These are phyloP conservation scores for Gossypium armourianum DNA, from an alignment of 441 rosid genomes.

Conservation along the genomic window DNA sequence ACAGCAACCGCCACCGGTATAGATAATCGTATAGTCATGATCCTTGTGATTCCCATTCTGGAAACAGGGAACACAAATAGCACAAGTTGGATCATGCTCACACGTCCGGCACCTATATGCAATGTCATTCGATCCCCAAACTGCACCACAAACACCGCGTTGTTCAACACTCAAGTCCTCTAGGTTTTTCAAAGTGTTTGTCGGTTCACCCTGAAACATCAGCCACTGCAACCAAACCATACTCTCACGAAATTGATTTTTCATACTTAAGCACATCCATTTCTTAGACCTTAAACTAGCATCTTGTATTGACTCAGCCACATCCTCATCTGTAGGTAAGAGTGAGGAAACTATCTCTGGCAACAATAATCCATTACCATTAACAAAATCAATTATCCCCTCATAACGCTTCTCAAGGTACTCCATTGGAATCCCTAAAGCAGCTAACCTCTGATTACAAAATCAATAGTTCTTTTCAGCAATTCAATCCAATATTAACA, in stretches of 20 bases:
- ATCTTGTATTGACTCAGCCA: constrained; percentile 32
- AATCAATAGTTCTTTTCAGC: constrained; percentile 9
- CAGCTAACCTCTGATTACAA: constrained; percentile 52
- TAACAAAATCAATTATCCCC: constrained; percentile 51
- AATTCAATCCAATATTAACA: neutral
- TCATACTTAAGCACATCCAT: constrained; percentile 25
- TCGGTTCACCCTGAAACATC: constrained; percentile 69
- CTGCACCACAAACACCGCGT: constrained; percentile 92
- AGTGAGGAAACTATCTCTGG: constrained; percentile 47
- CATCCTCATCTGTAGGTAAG: constrained; percentile 65
- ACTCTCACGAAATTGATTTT: constrained; percentile 43
- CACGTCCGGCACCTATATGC: constrained; percentile 86
- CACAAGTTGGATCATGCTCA: constrained; percentile 86
- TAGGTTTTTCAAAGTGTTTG: constrained; percentile 34
- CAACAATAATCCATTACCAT: constrained; percentile 29
- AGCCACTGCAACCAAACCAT: constrained; percentile 79
- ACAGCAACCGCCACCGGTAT: constrained; percentile 91
- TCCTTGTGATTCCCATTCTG: constrained; percentile 65
- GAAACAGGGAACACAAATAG: constrained; percentile 90
- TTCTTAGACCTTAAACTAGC: constrained; percentile 29
- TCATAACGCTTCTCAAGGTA: constrained; percentile 27
- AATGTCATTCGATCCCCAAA: constrained; percentile 83
- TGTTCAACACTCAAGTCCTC: constrained; percentile 40
- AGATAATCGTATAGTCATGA: constrained; percentile 79
- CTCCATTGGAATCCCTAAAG: constrained; percentile 49